phyloP scores from a whole-genome alignment of 2,329 filamentous ascomycete species.

The Xylariaceae sp. region DNA sequence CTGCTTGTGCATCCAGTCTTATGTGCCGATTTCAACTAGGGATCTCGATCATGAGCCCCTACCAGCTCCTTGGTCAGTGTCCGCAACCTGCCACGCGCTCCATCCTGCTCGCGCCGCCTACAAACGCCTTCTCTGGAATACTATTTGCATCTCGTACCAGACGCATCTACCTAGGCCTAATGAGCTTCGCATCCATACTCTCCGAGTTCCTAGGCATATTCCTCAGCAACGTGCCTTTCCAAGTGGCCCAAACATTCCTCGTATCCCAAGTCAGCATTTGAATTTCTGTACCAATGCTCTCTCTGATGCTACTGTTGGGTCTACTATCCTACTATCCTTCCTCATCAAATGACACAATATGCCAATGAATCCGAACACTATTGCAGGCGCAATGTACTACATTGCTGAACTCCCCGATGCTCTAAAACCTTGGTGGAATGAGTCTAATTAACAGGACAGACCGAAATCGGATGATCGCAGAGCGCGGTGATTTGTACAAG shows the following conservation, averaged over 20 bases:
- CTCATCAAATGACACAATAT: constrained; percentile 34
- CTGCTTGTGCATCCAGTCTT: neutral
- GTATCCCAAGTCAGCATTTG: constrained; percentile 32
- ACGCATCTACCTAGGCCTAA: constrained; percentile 3
- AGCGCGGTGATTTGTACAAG: constrained; percentile 5
- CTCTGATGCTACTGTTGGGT: constrained; percentile 35
- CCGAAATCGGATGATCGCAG: constrained; percentile 4
- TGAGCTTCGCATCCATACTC: constrained; percentile 7
- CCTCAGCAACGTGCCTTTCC: constrained; percentile 37
- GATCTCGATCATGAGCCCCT: constrained; percentile 35
- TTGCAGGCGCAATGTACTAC: constrained; percentile 35
- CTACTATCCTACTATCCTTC: constrained; percentile 30
- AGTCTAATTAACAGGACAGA: constrained; percentile 7
- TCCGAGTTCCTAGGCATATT: constrained; percentile 25
- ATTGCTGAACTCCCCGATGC: constrained; percentile 16
- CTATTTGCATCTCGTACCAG: constrained; percentile 7
- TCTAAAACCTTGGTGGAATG: constrained; percentile 4
- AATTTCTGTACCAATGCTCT: constrained; percentile 31
- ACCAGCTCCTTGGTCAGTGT: constrained; percentile 29
- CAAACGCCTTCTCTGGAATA: constrained; percentile 11
- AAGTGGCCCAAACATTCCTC: constrained; percentile 32
- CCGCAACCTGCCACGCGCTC: constrained; percentile 3
- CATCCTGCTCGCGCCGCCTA: constrained; percentile 5
- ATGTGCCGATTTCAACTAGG: constrained; percentile 19
- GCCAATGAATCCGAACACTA: constrained; percentile 34